A percentile compares a stretch with the other conserved stretches of the same genome.
phyloP scores from a whole-genome alignment of 495 filamentous ascomycete genomes.

The Aspergillus campestris region DNA sequence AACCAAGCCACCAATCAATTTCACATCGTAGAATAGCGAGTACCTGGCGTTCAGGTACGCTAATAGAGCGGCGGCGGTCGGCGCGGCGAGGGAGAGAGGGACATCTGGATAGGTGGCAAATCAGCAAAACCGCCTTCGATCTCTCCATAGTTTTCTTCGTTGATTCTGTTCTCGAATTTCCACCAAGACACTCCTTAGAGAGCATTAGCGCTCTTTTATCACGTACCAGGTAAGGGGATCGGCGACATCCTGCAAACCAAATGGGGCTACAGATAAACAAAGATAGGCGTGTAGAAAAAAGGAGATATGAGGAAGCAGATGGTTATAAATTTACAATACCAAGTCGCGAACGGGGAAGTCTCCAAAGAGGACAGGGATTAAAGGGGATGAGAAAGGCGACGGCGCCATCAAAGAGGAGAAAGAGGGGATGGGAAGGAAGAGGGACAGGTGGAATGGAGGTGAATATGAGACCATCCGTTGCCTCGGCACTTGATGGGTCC shows the following conservation, averaged over 20 bases:
- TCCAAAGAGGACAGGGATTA: too few relatives aligned
- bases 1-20: constrained; percentile 42
- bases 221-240: constrained; percentile 10
- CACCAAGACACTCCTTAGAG: not conserved
- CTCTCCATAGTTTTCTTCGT: not conserved
- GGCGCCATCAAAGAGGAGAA: not conserved
- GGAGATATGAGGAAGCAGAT: too few relatives aligned
- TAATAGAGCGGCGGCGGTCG: constrained; percentile 57
- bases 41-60: constrained; percentile 78
- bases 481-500: constrained; percentile 6
- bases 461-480: not conserved
- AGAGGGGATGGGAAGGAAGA: not conserved
- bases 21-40: constrained; percentile 57
- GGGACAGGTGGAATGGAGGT: not conserved
- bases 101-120: constrained; percentile 16
- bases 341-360: too few relatives aligned
- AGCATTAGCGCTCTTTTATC: too few relatives aligned
- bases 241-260: not conserved
- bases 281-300: too few relatives aligned
- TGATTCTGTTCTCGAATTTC: not conserved
- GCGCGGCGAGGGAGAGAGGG: constrained; percentile 45
- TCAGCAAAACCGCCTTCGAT: not conserved
- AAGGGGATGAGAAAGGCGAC: not conserved
- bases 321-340: too few relatives aligned
- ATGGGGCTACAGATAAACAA: too few relatives aligned